Evolutionary conservation across 1,284 basidiomycete genomes (phyloP).

Genomic region (Gastroboletus turbinatus): DNA sequence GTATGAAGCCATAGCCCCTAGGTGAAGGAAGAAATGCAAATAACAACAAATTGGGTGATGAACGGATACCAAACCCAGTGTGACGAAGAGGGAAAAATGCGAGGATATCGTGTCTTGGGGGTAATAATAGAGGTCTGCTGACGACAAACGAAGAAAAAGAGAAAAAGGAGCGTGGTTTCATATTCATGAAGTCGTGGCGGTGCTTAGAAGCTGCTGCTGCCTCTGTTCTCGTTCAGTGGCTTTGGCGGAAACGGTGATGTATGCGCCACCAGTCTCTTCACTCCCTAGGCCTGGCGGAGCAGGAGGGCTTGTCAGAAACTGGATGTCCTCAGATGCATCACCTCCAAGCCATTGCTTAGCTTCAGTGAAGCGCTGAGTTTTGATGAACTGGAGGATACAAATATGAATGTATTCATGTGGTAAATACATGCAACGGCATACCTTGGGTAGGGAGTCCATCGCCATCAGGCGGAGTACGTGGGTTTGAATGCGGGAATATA

Average conservation of each 20-base stretch:
- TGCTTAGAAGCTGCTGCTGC: constrained; percentile 25
- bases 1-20: constrained; percentile 29
- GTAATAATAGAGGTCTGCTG: constrained; percentile 24
- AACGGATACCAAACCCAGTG: constrained; percentile 27
- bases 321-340: constrained; percentile 62
- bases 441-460: constrained; percentile 95
- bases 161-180: constrained; percentile 11
- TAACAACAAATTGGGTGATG: constrained; percentile 24
- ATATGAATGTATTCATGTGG: constrained; percentile 1
- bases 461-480: constrained; percentile 98
- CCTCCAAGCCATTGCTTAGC: constrained; percentile 76
- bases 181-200: constrained; percentile 33
- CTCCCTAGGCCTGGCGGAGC: constrained; percentile 65
- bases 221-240: constrained; percentile 59
- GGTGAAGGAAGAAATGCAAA: constrained; percentile 22
- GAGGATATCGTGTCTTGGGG: constrained; percentile 32
- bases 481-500: constrained; percentile 95
- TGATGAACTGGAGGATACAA: constrained; percentile 64
- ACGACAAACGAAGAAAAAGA: constrained; percentile 2
- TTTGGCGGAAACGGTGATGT: constrained; percentile 80
- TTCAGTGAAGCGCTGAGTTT: constrained; percentile 75
- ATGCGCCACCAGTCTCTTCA: constrained; percentile 77
- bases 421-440: constrained; percentile 34
- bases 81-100: constrained; percentile 19
- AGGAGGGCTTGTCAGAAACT: constrained; percentile 51